phyloP scores from a whole-genome alignment of 805 yeast species.

The Starmerella roubikii region DNA sequence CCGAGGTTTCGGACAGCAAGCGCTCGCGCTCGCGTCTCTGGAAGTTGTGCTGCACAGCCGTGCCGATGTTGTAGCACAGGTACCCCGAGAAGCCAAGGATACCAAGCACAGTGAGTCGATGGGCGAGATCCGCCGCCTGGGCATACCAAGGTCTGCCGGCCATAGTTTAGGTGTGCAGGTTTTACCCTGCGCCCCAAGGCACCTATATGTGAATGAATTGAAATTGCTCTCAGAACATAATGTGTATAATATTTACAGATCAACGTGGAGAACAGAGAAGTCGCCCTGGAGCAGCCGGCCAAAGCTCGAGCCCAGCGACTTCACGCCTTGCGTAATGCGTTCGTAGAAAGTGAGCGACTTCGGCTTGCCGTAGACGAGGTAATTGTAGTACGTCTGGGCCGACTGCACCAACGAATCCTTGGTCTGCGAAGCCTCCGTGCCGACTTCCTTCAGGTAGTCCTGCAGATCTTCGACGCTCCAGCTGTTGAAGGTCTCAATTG shows the following conservation, averaged over 20 bases:
- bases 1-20: constrained; percentile 2
- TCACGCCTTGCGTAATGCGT: too few species aligned
- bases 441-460: constrained; percentile 41
- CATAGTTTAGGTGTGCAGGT: constrained; percentile 7
- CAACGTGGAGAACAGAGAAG: constrained; percentile 2
- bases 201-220: too few species aligned
- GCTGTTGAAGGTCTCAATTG: constrained; percentile 29
- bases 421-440: constrained; percentile 17
- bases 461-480: constrained; percentile 44
- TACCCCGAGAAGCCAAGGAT: constrained; percentile 40
- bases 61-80: constrained; percentile 19
- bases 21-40: constrained; percentile 11
- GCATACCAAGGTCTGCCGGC: constrained; percentile 54
- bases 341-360: constrained; percentile 7
- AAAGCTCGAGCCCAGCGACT: too few species aligned
- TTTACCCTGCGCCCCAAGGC: too few species aligned
- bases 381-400: constrained; percentile 18
- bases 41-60: constrained; percentile 11
- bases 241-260: constrained; percentile 1
- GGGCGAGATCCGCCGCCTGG: constrained; percentile 54
- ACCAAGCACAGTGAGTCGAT: constrained; percentile 56
- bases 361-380: constrained; percentile 10
- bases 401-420: constrained; percentile 17
- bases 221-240: too few species aligned
- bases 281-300: constrained; percentile 1